phyloP scores from a whole-genome alignment of 2,329 filamentous ascomycete genomes.

The Rhynchosporium agropyri region DNA sequence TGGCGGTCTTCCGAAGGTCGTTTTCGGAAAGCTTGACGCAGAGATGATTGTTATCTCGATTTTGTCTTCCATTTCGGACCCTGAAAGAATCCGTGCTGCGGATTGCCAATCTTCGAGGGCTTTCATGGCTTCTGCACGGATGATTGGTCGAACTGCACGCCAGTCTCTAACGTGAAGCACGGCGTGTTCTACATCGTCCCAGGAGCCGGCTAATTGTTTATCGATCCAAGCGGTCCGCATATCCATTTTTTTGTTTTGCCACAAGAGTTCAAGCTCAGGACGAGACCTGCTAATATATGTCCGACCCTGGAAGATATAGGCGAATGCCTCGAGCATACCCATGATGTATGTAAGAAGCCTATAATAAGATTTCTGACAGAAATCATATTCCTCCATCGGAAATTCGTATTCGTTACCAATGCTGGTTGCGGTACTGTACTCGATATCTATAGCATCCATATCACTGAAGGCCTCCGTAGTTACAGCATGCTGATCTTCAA shows the following conservation, averaged over 20 bases:
- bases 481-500: conserved; percentile 26
- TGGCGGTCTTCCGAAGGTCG: conserved; percentile 19
- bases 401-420: conserved; percentile 20
- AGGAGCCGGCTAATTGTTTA: conserved; percentile 28
- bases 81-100: conserved; percentile 27
- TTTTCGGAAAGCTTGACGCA: conserved; percentile 27
- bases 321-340: conserved; percentile 27
- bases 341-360: conserved; percentile 30
- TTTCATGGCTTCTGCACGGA: conserved; percentile 25
- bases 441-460: conserved; percentile 30
- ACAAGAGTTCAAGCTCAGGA: conserved; percentile 24
- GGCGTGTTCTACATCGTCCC: conserved; percentile 27
- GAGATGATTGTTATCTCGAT: conserved; percentile 29
- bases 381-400: conserved; percentile 25
- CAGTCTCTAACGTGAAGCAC: conserved; percentile 26
- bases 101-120: conserved; percentile 27
- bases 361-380: conserved; percentile 31
- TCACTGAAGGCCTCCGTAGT: conserved; percentile 25
- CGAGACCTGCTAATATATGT: conserved; percentile 28
- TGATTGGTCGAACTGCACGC: conserved; percentile 17
- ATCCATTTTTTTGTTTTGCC: conserved; percentile 28
- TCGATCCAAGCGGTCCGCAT: conserved; percentile 30
- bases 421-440: conserved; percentile 24
- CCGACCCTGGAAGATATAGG: conserved; percentile 26
- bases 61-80: conserved; percentile 15